A percentile compares a stretch with the other conserved stretches of the same genome.
Evolutionary conservation across 139 green algal species (phyloP).

Genomic region (Asterochloris erici): DNA sequence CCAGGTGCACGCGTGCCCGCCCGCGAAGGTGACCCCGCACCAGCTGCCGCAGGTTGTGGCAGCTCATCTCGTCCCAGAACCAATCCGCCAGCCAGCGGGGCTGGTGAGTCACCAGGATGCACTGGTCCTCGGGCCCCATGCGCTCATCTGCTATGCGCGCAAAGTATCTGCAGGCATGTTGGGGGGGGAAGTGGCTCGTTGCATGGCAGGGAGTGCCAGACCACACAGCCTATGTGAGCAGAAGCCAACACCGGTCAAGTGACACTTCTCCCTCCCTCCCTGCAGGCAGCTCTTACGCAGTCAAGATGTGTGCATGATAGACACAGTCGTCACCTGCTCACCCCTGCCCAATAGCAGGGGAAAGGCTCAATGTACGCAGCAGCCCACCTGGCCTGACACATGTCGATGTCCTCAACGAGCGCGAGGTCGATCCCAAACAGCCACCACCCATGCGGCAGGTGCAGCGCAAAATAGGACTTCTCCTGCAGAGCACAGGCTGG

Average conservation of each 20-base stretch:
- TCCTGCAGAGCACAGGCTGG: slow-evolving; percentile 44
- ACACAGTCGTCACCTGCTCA: neutral
- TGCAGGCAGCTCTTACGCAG: too few relatives aligned
- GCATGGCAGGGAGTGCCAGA: too few relatives aligned
- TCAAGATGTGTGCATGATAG: neutral
- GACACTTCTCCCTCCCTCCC: too few relatives aligned
- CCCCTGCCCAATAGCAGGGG: too few relatives aligned
- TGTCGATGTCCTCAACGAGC: slow-evolving; percentile 78
- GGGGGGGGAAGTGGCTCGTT: too few relatives aligned
- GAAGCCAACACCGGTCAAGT: too few relatives aligned
- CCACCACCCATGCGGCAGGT: slow-evolving; percentile 85
- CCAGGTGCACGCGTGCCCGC: slow-evolving; percentile 65
- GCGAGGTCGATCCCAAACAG: slow-evolving; percentile 85
- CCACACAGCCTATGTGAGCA: too few relatives aligned
- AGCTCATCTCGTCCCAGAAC: slow-evolving; percentile 50
- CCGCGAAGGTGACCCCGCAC: slow-evolving; percentile 73
- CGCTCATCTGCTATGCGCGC: slow-evolving; percentile 76
- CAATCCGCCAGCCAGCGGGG: slow-evolving; percentile 84
- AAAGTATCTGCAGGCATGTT: slow-evolving; percentile 71
- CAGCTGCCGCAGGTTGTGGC: slow-evolving; percentile 74
- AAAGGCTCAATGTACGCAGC: too few relatives aligned
- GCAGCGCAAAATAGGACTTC: slow-evolving; percentile 84
- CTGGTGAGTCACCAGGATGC: slow-evolving; percentile 85
- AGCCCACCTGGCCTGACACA: slow-evolving; percentile 52
- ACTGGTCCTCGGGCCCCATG: slow-evolving; percentile 62